Percentiles rank a stretch among this genome's conserved stretches.
phyloP scores from a whole-genome alignment of 2,329 filamentous ascomycete species.

The Sarocladiaceae sp. region DNA sequence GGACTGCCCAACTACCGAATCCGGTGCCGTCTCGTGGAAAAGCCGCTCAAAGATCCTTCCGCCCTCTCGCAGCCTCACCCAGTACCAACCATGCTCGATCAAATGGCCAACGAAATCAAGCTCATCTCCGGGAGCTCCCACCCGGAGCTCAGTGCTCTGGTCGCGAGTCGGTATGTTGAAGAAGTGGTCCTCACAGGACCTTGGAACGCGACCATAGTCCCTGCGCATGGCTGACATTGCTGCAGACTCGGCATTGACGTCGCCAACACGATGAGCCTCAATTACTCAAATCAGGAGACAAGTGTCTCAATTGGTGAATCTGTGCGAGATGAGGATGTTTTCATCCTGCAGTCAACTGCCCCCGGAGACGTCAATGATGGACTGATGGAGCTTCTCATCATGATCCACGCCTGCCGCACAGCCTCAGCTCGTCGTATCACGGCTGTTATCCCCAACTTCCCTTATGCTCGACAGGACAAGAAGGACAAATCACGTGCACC shows the following conservation, averaged over 20 bases:
- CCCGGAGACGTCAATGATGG: conserved; percentile 97
- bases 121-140: conserved; percentile 46
- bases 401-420: conserved; percentile 85
- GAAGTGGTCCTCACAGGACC: not conserved
- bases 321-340: conserved; percentile 96
- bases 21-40: not conserved
- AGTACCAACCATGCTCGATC: conserved; percentile 29
- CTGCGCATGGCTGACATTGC: conserved; percentile 21
- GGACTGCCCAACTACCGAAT: not conserved
- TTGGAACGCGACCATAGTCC: conserved; percentile 9
- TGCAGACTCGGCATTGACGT: conserved; percentile 70
- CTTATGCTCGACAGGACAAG: conserved; percentile 95
- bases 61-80: not conserved
- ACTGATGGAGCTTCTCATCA: conserved; percentile 96
- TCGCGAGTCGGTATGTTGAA: conserved; percentile 36
- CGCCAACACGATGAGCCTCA: conserved; percentile 74
- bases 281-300: conserved; percentile 84
- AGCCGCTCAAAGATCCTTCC: conserved; percentile 4
- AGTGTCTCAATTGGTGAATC: conserved; percentile 94
- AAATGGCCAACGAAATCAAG: conserved; percentile 52
- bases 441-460: conserved; percentile 92
- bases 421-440: conserved; percentile 81
- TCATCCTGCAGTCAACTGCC: conserved; percentile 91
- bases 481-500: conserved; percentile 93
- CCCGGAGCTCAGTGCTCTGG: conserved; percentile 41